phyloP scores from a whole-genome alignment of 805 yeast species.

The Ogataea thermomethanolica region DNA sequence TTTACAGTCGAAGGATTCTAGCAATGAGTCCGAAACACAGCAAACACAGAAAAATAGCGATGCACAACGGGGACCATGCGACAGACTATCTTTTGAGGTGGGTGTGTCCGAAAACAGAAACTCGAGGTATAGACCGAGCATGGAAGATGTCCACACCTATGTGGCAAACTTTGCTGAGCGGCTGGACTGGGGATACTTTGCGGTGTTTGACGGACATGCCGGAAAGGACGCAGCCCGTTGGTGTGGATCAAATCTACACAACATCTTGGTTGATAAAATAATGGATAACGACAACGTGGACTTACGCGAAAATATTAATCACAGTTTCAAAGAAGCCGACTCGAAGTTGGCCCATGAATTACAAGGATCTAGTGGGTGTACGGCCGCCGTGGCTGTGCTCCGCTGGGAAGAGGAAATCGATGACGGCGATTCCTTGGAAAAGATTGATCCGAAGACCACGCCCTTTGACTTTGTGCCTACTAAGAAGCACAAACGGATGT shows the following conservation, averaged over 20 bases:
- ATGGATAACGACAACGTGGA: slow-evolving; percentile 44
- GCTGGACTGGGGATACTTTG: slow-evolving; percentile 92
- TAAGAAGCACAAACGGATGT: slow-evolving; percentile 58
- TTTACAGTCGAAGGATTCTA: slow-evolving; percentile 1
- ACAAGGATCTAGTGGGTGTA: slow-evolving; percentile 81
- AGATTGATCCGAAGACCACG: slow-evolving; percentile 19
- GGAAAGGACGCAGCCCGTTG: slow-evolving; percentile 90
- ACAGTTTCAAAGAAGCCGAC: slow-evolving; percentile 76
- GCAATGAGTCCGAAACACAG: slow-evolving; percentile 4
- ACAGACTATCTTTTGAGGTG: slow-evolving; percentile 67
- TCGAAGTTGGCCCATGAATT: slow-evolving; percentile 54
- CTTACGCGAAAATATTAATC: slow-evolving; percentile 62
- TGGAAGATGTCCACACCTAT: slow-evolving; percentile 96
- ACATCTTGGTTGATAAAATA: slow-evolving; percentile 58
- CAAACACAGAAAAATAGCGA: slow-evolving; percentile 1
- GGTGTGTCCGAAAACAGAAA: slow-evolving; percentile 94
- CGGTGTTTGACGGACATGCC: slow-evolving; percentile 96
- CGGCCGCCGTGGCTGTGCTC: slow-evolving; percentile 90
- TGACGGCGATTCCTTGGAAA: slow-evolving; percentile 3
- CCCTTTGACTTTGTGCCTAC: slow-evolving; percentile 49
- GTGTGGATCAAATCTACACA: slow-evolving; percentile 87
- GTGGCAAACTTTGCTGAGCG: slow-evolving; percentile 90
- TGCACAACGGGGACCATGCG: slow-evolving; percentile 36
- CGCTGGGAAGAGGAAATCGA: slow-evolving; percentile 65
- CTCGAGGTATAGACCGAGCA: slow-evolving; percentile 71